phyloP scores from a whole-genome alignment of 257 asterid species.

The Eustoma russellianum region DNA sequence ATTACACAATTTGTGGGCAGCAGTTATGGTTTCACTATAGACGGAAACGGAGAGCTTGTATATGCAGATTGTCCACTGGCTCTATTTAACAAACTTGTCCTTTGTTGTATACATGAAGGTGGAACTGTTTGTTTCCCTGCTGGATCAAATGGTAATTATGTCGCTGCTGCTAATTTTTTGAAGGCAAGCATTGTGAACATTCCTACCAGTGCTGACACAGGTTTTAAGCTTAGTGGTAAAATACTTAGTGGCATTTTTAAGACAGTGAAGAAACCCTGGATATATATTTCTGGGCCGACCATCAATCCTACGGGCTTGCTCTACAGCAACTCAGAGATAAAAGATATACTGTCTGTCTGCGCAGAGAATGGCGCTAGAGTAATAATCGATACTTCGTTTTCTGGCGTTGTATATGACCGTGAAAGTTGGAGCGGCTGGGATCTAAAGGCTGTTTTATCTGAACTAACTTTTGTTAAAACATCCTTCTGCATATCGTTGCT shows the following conservation, averaged over 20 bases:
- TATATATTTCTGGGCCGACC: slow-evolving; percentile 89
- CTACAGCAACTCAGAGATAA: slow-evolving; percentile 79
- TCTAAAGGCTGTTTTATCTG: slow-evolving; percentile 47
- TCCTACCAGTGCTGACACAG: slow-evolving; percentile 43
- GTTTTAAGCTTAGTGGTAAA: slow-evolving; percentile 65
- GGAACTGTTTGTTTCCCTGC: slow-evolving; percentile 90
- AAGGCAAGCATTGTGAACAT: slow-evolving; percentile 49
- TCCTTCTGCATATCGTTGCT: slow-evolving; percentile 52
- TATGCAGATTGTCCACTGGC: slow-evolving; percentile 65
- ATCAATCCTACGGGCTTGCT: slow-evolving; percentile 71
- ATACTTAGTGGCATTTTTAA: slow-evolving; percentile 40
- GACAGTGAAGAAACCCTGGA: slow-evolving; percentile 62
- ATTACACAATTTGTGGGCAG: slow-evolving; percentile 47
- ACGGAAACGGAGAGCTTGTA: slow-evolving; percentile 48
- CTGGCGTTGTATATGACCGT: slow-evolving; percentile 61
- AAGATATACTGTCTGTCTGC: slow-evolving; percentile 41
- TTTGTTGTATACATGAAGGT: slow-evolving; percentile 79
- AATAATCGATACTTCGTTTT: slow-evolving; percentile 79
- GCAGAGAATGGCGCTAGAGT: slow-evolving; percentile 74
- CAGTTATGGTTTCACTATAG: slow-evolving; percentile 53
- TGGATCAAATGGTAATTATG: slow-evolving; percentile 83
- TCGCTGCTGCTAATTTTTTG: slow-evolving; percentile 70
- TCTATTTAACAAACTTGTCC: slow-evolving; percentile 74
- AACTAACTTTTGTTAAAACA: slow-evolving; percentile 43
- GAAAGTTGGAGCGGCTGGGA: slow-evolving; percentile 60